phyloP scores from a whole-genome alignment of 345 rosid genomes.

The Raphanus raphanistrum region DNA sequence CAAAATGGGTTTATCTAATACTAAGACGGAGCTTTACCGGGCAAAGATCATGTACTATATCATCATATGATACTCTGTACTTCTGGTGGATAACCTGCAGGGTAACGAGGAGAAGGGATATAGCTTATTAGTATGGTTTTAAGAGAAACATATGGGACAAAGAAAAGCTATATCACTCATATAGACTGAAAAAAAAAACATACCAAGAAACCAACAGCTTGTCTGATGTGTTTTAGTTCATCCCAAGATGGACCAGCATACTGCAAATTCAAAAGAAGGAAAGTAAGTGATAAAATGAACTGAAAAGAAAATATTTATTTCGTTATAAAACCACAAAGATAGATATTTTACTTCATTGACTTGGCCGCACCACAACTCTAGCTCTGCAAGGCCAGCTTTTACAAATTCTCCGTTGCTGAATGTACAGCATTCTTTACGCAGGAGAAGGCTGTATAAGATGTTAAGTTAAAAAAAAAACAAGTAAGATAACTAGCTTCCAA shows the following conservation, averaged over 20 bases:
- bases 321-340: background rate
- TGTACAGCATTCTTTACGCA: conserved; percentile 98
- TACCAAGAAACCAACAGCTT: conserved; percentile 99
- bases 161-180: too few species aligned
- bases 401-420: conserved; percentile 98
- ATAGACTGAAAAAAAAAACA: conserved; percentile 15
- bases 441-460: conserved; percentile 67
- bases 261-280: conserved; percentile 44
- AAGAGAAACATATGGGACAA: background rate
- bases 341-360: conserved; percentile 76
- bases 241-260: conserved; percentile 97
- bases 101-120: background rate
- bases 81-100: conserved; percentile 97
- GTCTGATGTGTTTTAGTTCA: conserved; percentile 96
- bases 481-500: conserved; percentile 8
- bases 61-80: conserved; percentile 93
- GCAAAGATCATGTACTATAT: conserved; percentile 90
- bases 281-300: background rate
- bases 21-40: conserved; percentile 56
- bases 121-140: background rate
- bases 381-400: conserved; percentile 94
- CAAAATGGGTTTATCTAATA: background rate
- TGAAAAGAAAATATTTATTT: background rate
- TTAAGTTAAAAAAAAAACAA: conserved; percentile 16
- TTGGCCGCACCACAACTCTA: conserved; percentile 96